Evolutionary conservation across 2,329 filamentous ascomycete species (phyloP).

Genomic region (Zymoseptoria ardabiliae): DNA sequence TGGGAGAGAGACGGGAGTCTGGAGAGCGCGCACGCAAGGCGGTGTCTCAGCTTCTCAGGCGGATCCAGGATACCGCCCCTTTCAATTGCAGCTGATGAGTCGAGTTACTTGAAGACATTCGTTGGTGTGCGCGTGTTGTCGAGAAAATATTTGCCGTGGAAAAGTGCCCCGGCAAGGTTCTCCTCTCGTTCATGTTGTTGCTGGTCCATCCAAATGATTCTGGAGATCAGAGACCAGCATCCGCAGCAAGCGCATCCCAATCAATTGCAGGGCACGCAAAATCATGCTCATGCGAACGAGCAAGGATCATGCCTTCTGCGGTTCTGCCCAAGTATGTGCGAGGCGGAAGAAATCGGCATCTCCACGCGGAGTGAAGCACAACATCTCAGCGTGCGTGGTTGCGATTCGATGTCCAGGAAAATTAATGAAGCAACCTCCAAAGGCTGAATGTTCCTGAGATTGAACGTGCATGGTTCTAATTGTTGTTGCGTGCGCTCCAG

Average conservation of each 20-base stretch:
- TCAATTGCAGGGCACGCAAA: background rate
- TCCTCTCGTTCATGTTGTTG: background rate
- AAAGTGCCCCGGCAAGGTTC: background rate
- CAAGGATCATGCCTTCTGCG: background rate
- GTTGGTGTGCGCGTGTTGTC: too few relatives aligned
- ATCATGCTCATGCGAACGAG: background rate
- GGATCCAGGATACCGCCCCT: too few relatives aligned
- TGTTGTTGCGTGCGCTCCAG: too few relatives aligned
- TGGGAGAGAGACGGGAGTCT: background rate
- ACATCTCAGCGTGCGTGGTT: background rate
- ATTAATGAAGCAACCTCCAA: background rate
- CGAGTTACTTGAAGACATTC: too few relatives aligned
- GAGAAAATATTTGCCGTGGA: background rate
- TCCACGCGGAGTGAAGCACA: background rate
- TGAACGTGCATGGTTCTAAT: background rate
- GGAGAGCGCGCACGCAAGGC: background rate
- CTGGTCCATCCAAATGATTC: background rate
- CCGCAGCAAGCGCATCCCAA: too few relatives aligned
- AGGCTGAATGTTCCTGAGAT: background rate
- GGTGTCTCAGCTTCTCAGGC: too few relatives aligned
- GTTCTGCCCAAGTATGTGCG: background rate
- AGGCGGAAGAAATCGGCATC: background rate
- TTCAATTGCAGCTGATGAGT: too few relatives aligned
- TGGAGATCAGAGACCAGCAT: background rate
- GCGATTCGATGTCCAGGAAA: too few relatives aligned